Percentiles rank a stretch among this genome's conserved stretches.
These are phyloP conservation scores for Kwoniella sp. DNA, from an alignment of 768 basidiomycete species.

Conservation along the genomic window DNA sequence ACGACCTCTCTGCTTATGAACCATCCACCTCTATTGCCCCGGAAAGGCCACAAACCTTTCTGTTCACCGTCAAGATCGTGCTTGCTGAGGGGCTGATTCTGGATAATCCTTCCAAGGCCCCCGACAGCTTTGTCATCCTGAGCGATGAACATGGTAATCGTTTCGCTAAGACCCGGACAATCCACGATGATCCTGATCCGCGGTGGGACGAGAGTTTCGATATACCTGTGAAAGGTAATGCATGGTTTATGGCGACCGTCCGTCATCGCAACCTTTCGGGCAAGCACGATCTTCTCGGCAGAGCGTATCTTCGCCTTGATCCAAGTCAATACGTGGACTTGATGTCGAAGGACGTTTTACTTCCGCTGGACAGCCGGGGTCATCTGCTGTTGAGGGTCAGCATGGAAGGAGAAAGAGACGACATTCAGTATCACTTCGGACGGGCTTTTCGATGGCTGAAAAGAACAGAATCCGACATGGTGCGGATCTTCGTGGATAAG, in stretches of 20 bases:
- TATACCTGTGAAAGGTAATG: constrained; percentile 84
- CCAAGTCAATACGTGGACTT: constrained; percentile 85
- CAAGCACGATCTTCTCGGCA: constrained; percentile 83
- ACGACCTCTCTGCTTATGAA: constrained; percentile 64
- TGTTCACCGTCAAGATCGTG: constrained; percentile 92
- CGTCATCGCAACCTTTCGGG: constrained; percentile 86
- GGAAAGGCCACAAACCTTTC: constrained; percentile 59
- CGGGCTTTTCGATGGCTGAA: constrained; percentile 86
- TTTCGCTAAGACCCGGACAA: constrained; percentile 90
- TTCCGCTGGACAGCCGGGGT: constrained; percentile 83
- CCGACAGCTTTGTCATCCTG: constrained; percentile 91
- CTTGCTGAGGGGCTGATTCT: constrained; percentile 86
- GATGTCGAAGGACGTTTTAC: constrained; percentile 86
- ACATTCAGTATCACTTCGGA: constrained; percentile 96
- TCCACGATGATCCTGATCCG: constrained; percentile 87
- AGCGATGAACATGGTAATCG: constrained; percentile 89
- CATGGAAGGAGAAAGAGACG: constrained; percentile 99
- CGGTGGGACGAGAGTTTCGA: constrained; percentile 99
- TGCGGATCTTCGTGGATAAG: constrained; percentile 95
- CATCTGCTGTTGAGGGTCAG: constrained; percentile 83
- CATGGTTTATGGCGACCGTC: constrained; percentile 96
- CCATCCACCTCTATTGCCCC: neutral
- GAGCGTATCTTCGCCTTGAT: constrained; percentile 89
- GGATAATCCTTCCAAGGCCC: constrained; percentile 71
- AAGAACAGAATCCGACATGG: constrained; percentile 91